Evolutionary conservation across 495 filamentous ascomycete genomes (phyloP).

Genomic region (Podospora appendiculata): DNA sequence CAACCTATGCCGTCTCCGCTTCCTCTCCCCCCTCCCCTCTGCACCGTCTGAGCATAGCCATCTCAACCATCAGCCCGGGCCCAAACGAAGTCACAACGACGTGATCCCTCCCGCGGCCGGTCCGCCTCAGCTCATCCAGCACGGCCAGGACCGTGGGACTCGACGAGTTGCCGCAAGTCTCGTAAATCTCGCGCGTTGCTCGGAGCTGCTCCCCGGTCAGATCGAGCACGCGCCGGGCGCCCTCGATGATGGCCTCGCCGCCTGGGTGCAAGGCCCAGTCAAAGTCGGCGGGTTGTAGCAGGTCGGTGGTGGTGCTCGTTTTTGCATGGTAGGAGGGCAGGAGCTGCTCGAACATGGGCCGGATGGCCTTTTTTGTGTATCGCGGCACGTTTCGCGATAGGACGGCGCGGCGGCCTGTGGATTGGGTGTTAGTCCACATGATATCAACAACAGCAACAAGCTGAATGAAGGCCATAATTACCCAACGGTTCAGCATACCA

Average conservation of each 20-base stretch:
- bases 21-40: too few species aligned
- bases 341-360: constrained; percentile 1
- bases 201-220: constrained; percentile 29
- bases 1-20: too few species aligned
- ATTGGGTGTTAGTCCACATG: too few species aligned
- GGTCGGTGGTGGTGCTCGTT: not conserved
- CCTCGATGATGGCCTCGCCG: constrained; percentile 37
- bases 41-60: constrained; percentile 15
- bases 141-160: constrained; percentile 25
- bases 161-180: not conserved
- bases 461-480: too few species aligned
- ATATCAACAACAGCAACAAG: too few species aligned
- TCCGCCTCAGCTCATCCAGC: constrained; percentile 29
- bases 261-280: constrained; percentile 46
- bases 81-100: constrained; percentile 34
- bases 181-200: not conserved
- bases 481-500: not conserved
- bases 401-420: constrained; percentile 1
- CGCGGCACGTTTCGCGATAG: constrained; percentile 21
- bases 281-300: constrained; percentile 15
- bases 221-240: constrained; percentile 24
- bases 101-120: constrained; percentile 29
- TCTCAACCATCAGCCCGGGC: constrained; percentile 38
- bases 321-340: not conserved
- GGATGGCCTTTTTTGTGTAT: constrained; percentile 14